Percentiles rank a stretch among this genome's conserved stretches.
These are phyloP conservation scores for Spongispora temasekensis DNA, from an alignment of 1,284 basidiomycete species.

Conservation along the genomic window DNA sequence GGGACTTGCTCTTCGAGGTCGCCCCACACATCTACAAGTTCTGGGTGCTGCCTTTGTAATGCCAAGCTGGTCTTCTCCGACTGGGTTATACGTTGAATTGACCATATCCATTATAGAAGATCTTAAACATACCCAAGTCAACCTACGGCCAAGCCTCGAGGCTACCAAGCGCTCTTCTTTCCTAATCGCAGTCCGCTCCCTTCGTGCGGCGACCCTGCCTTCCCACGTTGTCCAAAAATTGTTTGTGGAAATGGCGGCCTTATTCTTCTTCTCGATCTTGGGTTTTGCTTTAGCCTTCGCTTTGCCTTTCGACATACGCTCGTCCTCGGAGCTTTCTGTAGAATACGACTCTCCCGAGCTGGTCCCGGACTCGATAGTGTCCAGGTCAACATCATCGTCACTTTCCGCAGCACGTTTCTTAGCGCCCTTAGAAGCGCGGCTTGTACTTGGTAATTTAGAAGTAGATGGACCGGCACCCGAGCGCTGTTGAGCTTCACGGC, in stretches of 20 bases:
- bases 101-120: background rate
- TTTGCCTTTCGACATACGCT: conserved; percentile 33
- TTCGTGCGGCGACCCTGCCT: conserved; percentile 11
- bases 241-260: conserved; percentile 35
- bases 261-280: conserved; percentile 32
- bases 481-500: conserved; percentile 39
- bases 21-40: conserved; percentile 88
- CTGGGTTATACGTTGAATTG: conserved; percentile 37
- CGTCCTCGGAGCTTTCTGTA: conserved; percentile 40
- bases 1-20: conserved; percentile 72
- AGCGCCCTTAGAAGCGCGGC: conserved; percentile 40
- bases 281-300: conserved; percentile 39
- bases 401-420: conserved; percentile 23
- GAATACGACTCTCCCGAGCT: conserved; percentile 24
- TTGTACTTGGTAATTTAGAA: conserved; percentile 36
- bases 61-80: conserved; percentile 76
- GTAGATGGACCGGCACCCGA: conserved; percentile 45
- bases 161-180: conserved; percentile 52
- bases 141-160: conserved; percentile 62
- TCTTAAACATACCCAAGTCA: conserved; percentile 57
- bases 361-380: conserved; percentile 28
- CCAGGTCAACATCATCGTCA: conserved; percentile 36
- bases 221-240: background rate
- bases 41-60: conserved; percentile 67
- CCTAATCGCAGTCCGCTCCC: conserved; percentile 39